These are phyloP conservation scores for Basidioascus undulatus DNA, from an alignment of 768 basidiomycete genomes.

Conservation along the genomic window DNA sequence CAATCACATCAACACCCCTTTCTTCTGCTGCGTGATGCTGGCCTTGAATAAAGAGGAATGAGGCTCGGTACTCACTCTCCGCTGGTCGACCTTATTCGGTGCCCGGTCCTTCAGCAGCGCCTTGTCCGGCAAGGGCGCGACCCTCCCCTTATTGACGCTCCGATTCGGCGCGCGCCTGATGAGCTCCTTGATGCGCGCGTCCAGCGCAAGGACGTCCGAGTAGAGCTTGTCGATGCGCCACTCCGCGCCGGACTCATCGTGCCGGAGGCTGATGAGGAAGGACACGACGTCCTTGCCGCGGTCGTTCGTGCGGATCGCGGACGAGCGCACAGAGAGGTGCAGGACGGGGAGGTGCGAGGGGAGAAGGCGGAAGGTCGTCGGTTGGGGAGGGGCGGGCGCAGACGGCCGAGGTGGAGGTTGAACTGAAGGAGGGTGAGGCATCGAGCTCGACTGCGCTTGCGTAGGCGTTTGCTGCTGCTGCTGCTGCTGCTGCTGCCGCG, in stretches of 20 bases:
- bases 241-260: neutral
- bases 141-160: constrained; percentile 32
- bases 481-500: constrained; percentile 6
- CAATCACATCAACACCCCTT: neutral
- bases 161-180: constrained; percentile 31
- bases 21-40: neutral
- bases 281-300: constrained; percentile 76
- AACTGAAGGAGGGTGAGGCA: constrained; percentile 13
- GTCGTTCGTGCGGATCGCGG: constrained; percentile 68
- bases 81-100: constrained; percentile 82
- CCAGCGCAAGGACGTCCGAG: constrained; percentile 71
- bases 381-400: constrained; percentile 4
- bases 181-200: constrained; percentile 40
- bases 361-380: constrained; percentile 7
- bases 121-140: constrained; percentile 64
- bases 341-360: constrained; percentile 44
- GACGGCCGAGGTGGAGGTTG: constrained; percentile 12
- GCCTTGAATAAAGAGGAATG: neutral
- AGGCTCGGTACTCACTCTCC: constrained; percentile 38
- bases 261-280: constrained; percentile 33
- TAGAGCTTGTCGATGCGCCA: constrained; percentile 77
- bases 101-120: constrained; percentile 92
- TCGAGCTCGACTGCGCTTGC: constrained; percentile 14
- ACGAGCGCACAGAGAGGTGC: constrained; percentile 43
- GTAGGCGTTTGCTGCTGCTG: constrained; percentile 7